Evolutionary conservation across 2,329 filamentous ascomycete genomes (phyloP).

Genomic region (Rhinocladiella mackenziei): DNA sequence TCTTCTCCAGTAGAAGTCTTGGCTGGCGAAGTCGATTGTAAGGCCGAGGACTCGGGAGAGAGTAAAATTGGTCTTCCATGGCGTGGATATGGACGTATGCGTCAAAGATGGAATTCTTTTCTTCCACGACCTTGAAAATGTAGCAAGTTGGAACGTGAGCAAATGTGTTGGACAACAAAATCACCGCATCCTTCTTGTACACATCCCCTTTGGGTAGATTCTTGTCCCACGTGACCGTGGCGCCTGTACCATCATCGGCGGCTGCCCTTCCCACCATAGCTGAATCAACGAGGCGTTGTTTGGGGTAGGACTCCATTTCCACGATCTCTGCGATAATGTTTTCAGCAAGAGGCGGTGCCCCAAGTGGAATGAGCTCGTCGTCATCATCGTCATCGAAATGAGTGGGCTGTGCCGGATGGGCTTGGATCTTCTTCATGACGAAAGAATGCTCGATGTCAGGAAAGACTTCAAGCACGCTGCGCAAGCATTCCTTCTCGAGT

Average conservation of each 20-base stretch:
- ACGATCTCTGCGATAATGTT: conserved; percentile 44
- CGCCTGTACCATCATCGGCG: conserved; percentile 34
- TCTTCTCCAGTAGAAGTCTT: conserved; percentile 24
- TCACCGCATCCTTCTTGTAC: conserved; percentile 27
- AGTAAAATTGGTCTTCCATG: conserved; percentile 25
- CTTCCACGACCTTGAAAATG: conserved; percentile 22
- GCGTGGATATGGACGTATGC: conserved; percentile 32
- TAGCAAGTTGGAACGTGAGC: conserved; percentile 25
- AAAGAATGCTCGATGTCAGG: conserved; percentile 46
- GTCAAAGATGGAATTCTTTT: conserved; percentile 30
- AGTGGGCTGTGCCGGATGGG: conserved; percentile 33
- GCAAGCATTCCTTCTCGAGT: conserved; percentile 30
- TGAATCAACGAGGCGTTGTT: conserved; percentile 32
- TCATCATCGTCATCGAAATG: conserved; percentile 22
- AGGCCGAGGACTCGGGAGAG: conserved; percentile 9
- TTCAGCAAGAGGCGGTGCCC: conserved; percentile 21
- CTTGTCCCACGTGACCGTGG: conserved; percentile 33
- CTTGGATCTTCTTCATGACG: conserved; percentile 31
- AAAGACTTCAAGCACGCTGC: conserved; percentile 42
- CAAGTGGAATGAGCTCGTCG: conserved; percentile 2
- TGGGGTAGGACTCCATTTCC: conserved; percentile 42
- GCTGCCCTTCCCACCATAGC: conserved; percentile 35
- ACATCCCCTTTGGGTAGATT: conserved; percentile 15
- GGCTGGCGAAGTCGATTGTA: conserved; percentile 27
- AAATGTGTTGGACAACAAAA: conserved; percentile 30